Percentiles rank a stretch among this genome's conserved stretches.
Evolutionary conservation across 2,329 filamentous ascomycete species (phyloP).

Genomic region (Epichloe scottii): DNA sequence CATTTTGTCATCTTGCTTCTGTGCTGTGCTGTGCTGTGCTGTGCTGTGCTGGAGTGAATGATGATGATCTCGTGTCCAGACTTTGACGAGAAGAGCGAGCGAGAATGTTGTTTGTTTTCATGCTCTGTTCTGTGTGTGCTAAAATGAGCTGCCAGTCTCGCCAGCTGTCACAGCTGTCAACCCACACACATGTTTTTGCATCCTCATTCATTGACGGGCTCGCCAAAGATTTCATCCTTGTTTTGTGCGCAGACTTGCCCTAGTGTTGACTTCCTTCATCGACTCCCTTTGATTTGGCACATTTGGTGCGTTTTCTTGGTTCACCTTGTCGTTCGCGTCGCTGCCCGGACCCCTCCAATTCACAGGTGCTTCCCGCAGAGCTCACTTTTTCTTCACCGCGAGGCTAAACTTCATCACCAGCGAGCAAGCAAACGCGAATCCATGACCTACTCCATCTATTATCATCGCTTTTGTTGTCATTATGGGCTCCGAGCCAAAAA

Average conservation of each 20-base stretch:
- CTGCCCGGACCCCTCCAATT: neutral
- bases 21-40: neutral
- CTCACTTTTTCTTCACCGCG: neutral
- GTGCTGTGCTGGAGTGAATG: too few relatives aligned
- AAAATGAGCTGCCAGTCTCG: neutral
- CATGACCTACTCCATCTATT: neutral
- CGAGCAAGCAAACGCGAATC: neutral
- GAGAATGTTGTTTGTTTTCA: neutral
- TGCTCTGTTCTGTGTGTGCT: neutral
- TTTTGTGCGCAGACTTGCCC: neutral
- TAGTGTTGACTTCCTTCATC: neutral
- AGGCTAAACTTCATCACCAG: neutral
- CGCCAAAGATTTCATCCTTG: neutral
- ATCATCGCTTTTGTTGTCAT: neutral
- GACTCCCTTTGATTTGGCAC: neutral
- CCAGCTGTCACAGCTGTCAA: slow-evolving; percentile 2
- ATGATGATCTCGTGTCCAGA: too few relatives aligned
- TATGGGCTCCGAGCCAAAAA: slow-evolving; percentile 7
- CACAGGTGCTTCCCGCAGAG: neutral
- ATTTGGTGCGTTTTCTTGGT: neutral
- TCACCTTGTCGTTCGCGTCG: neutral
- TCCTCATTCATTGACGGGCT: neutral
- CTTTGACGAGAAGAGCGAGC: too few relatives aligned
- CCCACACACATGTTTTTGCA: neutral
- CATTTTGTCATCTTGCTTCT: neutral